phyloP scores from a whole-genome alignment of 768 basidiomycete species.

The Hydnum rufescens region DNA sequence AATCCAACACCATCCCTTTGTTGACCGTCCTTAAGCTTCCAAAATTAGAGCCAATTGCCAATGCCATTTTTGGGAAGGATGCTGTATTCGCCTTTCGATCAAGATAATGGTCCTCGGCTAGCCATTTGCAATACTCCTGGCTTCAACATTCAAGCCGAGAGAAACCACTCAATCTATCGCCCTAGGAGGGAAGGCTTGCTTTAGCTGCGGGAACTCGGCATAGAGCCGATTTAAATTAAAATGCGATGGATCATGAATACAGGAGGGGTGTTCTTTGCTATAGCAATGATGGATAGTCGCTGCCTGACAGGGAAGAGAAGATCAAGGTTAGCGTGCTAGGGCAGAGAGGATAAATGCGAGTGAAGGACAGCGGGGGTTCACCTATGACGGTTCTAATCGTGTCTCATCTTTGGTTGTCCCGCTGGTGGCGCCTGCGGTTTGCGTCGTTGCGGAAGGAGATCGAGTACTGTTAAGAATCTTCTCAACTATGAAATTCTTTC shows the following conservation, averaged over 20 bases:
- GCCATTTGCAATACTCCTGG: too few relatives aligned
- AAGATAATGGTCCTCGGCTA: too few relatives aligned
- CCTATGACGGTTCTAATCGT: neutral
- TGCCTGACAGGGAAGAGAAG: neutral
- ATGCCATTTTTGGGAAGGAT: slow-evolving; percentile 19
- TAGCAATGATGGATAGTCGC: neutral
- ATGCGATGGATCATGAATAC: neutral
- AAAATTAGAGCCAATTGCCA: slow-evolving; percentile 16
- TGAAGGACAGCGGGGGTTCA: neutral
- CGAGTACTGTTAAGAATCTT: slow-evolving; percentile 23
- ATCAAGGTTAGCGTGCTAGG: neutral
- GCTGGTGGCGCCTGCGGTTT: too few relatives aligned
- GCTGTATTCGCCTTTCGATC: slow-evolving; percentile 14
- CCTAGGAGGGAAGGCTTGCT: neutral
- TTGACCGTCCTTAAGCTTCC: slow-evolving; percentile 11
- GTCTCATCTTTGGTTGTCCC: neutral
- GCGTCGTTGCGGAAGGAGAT: too few relatives aligned
- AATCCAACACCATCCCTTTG: neutral
- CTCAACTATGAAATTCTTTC: slow-evolving; percentile 58
- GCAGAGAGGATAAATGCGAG: neutral
- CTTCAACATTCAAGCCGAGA: neutral
- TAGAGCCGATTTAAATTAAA: neutral
- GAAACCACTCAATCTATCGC: neutral
- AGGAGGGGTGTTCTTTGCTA: neutral
- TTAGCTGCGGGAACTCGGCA: neutral